Evolutionary conservation across 306 rosid species (phyloP).

Genomic region (Castanospermum australe): DNA sequence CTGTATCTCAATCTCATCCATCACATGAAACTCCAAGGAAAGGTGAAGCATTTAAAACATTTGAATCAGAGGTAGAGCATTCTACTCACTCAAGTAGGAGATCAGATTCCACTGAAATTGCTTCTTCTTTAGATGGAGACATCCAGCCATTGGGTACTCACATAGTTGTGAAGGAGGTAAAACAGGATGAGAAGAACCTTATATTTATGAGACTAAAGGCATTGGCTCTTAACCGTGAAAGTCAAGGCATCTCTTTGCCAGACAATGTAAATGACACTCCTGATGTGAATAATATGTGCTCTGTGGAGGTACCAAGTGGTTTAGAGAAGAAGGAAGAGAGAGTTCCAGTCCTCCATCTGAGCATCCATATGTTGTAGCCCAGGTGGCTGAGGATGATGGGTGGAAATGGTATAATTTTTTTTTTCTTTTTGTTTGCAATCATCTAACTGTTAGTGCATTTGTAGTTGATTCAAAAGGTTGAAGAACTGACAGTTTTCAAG

Average conservation of each 20-base stretch:
- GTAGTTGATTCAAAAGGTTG: slow-evolving; percentile 56
- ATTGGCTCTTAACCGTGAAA: slow-evolving; percentile 36
- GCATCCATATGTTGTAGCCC: slow-evolving; percentile 18
- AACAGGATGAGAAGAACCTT: slow-evolving; percentile 45
- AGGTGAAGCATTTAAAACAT: slow-evolving; percentile 30
- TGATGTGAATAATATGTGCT: background rate
- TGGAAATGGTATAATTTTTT: background rate
- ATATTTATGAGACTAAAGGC: slow-evolving; percentile 53
- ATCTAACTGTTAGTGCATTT: background rate
- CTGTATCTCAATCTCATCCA: slow-evolving; percentile 28
- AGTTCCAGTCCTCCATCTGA: slow-evolving; percentile 23
- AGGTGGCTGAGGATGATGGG: slow-evolving; percentile 38
- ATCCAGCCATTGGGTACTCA: slow-evolving; percentile 31
- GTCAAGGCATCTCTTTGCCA: slow-evolving; percentile 16
- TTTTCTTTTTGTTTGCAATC: background rate
- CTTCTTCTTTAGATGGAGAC: slow-evolving; percentile 39
- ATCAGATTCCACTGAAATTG: slow-evolving; percentile 28
- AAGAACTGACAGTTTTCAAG: slow-evolving; percentile 46
- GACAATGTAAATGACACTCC: slow-evolving; percentile 12
- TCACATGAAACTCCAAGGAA: slow-evolving; percentile 20
- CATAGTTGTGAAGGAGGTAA: slow-evolving; percentile 13
- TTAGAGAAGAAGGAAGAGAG: slow-evolving; percentile 40
- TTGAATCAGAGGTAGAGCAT: slow-evolving; percentile 4
- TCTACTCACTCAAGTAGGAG: slow-evolving; percentile 13
- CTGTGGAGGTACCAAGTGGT: background rate